These are phyloP conservation scores for Tetrapisispora arboricola DNA, from an alignment of 805 yeast species.

Conservation along the genomic window DNA sequence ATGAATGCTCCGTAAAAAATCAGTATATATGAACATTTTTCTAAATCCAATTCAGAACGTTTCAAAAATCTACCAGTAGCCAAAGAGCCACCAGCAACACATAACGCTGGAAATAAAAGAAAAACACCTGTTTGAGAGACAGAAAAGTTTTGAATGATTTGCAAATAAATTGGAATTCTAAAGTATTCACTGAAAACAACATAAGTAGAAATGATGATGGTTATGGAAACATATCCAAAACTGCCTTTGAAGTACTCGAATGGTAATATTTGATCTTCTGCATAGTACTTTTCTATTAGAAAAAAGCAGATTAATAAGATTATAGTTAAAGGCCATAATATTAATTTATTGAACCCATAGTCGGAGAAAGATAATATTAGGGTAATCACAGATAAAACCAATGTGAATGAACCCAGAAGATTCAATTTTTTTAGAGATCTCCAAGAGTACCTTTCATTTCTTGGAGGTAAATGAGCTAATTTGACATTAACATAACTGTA, in stretches of 20 bases:
- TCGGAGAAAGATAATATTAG: constrained; percentile 25
- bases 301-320: constrained; percentile 27
- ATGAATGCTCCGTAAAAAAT: constrained; percentile 14
- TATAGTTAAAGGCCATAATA: constrained; percentile 6
- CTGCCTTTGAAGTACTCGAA: constrained; percentile 41
- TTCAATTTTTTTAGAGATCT: constrained; percentile 51
- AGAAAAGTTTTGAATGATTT: constrained; percentile 41
- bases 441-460: constrained; percentile 34
- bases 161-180: constrained; percentile 49
- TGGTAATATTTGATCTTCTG: constrained; percentile 51
- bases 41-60: constrained; percentile 25
- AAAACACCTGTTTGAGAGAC: constrained; percentile 47
- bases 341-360: background rate
- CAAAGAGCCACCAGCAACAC: constrained; percentile 44
- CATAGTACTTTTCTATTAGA: constrained; percentile 28
- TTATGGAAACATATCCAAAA: constrained; percentile 44
- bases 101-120: constrained; percentile 45
- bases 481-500: constrained; percentile 30
- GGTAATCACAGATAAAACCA: constrained; percentile 35
- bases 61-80: constrained; percentile 40
- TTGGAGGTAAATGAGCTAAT: constrained; percentile 43
- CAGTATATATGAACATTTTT: constrained; percentile 21
- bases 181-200: constrained; percentile 41
- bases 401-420: constrained; percentile 50
- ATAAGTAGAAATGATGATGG: constrained; percentile 36